Percentiles rank a stretch among this genome's conserved stretches.
phyloP scores from a whole-genome alignment of 228 moss, liverwort and hornwort species.

The Sphagnum fallax region DNA sequence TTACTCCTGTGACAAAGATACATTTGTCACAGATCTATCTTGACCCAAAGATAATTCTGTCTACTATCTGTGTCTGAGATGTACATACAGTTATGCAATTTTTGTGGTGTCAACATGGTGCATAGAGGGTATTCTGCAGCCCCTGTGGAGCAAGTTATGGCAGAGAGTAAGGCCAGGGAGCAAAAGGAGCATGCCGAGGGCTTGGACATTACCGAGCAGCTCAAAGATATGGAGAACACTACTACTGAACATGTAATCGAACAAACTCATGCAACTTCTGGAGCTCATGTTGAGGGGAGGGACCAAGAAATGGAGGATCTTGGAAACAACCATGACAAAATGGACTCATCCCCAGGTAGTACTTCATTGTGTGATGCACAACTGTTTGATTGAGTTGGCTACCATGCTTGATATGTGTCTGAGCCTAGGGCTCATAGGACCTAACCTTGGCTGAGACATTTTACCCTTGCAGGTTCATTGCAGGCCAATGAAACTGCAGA shows the following conservation, averaged over 20 bases:
- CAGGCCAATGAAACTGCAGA: too few species aligned
- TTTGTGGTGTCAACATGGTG: background rate
- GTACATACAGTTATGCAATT: background rate
- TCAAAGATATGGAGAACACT: constrained; percentile 18
- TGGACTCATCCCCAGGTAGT: constrained; percentile 25
- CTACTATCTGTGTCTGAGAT: background rate
- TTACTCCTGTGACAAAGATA: too few species aligned
- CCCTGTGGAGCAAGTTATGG: constrained; percentile 79
- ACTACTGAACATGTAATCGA: constrained; percentile 14
- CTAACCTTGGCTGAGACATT: too few species aligned
- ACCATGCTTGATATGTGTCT: too few species aligned
- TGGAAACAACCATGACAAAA: constrained; percentile 13
- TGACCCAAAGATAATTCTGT: background rate
- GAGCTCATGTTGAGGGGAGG: too few species aligned
- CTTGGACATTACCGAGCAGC: constrained; percentile 16
- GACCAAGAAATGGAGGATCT: constrained; percentile 11
- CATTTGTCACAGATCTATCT: background rate
- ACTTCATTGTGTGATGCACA: background rate
- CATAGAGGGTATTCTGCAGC: constrained; percentile 28
- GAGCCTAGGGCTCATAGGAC: too few species aligned
- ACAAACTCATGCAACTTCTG: constrained; percentile 15
- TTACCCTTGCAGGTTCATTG: too few species aligned
- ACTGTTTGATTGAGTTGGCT: background rate
- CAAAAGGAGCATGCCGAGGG: constrained; percentile 35
- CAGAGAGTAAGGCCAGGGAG: constrained; percentile 76